These are phyloP conservation scores for Ophioceras dolichostomum DNA, from an alignment of 2,329 filamentous ascomycete genomes.

Conservation along the genomic window DNA sequence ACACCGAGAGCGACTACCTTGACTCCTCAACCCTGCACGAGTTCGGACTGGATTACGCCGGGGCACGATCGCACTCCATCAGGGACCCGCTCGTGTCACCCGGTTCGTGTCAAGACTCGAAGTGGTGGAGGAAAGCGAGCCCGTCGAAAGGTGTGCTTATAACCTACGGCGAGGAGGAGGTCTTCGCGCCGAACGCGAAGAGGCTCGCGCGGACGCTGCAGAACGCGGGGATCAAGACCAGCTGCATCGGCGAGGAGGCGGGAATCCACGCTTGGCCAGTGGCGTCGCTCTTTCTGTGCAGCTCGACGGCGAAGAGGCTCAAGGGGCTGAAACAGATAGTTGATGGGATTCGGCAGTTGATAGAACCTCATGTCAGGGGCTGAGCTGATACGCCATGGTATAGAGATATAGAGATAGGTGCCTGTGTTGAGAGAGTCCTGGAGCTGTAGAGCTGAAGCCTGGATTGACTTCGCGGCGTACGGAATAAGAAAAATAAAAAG, in stretches of 20 bases:
- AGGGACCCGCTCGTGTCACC: conserved; percentile 52
- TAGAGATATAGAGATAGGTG: conserved; percentile 3
- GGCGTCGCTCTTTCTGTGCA: conserved; percentile 45
- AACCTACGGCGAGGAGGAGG: conserved; percentile 64
- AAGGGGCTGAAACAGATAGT: conserved; percentile 35
- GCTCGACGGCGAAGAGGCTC: conserved; percentile 32
- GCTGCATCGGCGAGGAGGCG: conserved; percentile 46
- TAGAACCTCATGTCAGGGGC: too few relatives aligned
- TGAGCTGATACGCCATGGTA: conserved; percentile 18
- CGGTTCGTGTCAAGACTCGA: conserved; percentile 52
- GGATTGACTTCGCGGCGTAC: too few relatives aligned
- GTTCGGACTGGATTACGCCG: neutral
- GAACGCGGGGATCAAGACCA: conserved; percentile 39
- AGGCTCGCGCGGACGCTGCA: conserved; percentile 43
- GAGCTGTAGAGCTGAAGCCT: too few relatives aligned
- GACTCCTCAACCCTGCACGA: conserved; percentile 51
- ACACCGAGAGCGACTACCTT: conserved; percentile 66
- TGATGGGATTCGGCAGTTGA: conserved; percentile 19
- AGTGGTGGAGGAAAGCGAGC: conserved; percentile 54
- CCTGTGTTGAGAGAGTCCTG: too few relatives aligned
- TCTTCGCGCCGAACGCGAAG: conserved; percentile 60
- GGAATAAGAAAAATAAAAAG: too few relatives aligned
- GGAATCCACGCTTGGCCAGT: conserved; percentile 71
- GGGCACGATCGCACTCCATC: neutral
- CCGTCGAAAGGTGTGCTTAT: conserved; percentile 58